Evolutionary conservation across 2,329 filamentous ascomycete species (phyloP).

Genomic region (Lachnellula arida): DNA sequence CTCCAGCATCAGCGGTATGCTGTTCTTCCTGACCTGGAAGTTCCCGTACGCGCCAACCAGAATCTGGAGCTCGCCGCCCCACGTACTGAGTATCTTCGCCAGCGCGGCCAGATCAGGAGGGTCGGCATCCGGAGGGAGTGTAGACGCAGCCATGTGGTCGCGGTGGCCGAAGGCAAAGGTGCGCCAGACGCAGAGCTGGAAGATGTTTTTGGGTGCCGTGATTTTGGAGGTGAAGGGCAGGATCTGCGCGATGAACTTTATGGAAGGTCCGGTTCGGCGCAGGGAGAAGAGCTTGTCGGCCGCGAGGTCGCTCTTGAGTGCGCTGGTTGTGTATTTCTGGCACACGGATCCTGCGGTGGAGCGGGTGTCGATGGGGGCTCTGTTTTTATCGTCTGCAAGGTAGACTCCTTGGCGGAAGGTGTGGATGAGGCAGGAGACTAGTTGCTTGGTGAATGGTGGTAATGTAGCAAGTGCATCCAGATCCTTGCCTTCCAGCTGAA

Average conservation of each 20-base stretch:
- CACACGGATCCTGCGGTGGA: background rate
- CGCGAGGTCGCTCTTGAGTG: background rate
- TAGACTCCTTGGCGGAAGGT: too few species aligned
- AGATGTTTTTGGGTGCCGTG: background rate
- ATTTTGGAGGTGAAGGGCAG: background rate
- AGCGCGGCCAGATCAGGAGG: too few species aligned
- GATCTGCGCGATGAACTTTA: constrained; percentile 1
- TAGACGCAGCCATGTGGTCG: background rate
- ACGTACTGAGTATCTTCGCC: too few species aligned
- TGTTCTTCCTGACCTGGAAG: constrained; percentile 4
- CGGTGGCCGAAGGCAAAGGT: constrained; percentile 7
- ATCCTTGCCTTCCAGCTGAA: too few species aligned
- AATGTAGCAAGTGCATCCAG: too few species aligned
- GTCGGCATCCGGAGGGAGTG: too few species aligned
- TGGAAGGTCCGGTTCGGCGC: constrained; percentile 5
- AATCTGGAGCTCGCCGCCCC: background rate
- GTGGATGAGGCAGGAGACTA: too few species aligned
- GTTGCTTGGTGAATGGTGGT: too few species aligned
- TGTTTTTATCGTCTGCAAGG: too few species aligned
- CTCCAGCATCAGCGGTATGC: constrained; percentile 3
- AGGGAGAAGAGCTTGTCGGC: constrained; percentile 12
- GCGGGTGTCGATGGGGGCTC: background rate
- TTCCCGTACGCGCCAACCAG: constrained; percentile 5
- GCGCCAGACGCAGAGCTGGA: constrained; percentile 9
- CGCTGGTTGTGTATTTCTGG: background rate